phyloP scores from a whole-genome alignment of 179 eudicot species.

The Nepenthes alata region DNA sequence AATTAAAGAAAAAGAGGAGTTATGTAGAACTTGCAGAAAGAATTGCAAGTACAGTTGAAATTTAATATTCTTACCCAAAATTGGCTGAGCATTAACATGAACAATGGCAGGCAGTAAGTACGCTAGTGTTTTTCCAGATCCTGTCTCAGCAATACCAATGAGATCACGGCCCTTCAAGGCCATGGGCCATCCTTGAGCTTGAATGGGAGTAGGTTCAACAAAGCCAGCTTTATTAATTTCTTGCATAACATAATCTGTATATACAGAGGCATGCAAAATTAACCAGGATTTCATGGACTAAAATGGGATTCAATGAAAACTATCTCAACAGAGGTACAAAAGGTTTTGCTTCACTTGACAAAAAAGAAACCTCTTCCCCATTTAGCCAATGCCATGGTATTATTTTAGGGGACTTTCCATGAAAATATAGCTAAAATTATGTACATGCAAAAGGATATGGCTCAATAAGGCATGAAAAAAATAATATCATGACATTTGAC shows the following conservation, averaged over 20 bases:
- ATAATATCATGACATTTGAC: too few relatives aligned
- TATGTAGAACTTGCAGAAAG: neutral
- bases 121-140: constrained; percentile 95
- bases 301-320: too few relatives aligned
- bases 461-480: too few relatives aligned
- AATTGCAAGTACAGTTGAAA: neutral
- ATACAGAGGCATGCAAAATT: neutral
- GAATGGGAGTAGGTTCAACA: constrained; percentile 87
- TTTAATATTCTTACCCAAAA: constrained; percentile 40
- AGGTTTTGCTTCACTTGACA: too few relatives aligned
- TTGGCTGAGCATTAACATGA: constrained; percentile 92
- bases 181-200: constrained; percentile 99
- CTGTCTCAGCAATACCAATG: constrained; percentile 94
- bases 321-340: too few relatives aligned
- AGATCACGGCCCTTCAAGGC: constrained; percentile 94
- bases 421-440: too few relatives aligned
- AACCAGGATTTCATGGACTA: too few relatives aligned
- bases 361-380: too few relatives aligned
- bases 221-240: constrained; percentile 69
- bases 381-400: too few relatives aligned
- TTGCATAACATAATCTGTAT: constrained; percentile 33
- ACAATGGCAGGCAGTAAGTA: constrained; percentile 88
- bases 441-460: too few relatives aligned
- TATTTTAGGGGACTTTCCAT: too few relatives aligned
- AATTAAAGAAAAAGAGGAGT: neutral